These are phyloP conservation scores for Mycena alexandri DNA, from an alignment of 768 basidiomycete genomes.

Conservation along the genomic window DNA sequence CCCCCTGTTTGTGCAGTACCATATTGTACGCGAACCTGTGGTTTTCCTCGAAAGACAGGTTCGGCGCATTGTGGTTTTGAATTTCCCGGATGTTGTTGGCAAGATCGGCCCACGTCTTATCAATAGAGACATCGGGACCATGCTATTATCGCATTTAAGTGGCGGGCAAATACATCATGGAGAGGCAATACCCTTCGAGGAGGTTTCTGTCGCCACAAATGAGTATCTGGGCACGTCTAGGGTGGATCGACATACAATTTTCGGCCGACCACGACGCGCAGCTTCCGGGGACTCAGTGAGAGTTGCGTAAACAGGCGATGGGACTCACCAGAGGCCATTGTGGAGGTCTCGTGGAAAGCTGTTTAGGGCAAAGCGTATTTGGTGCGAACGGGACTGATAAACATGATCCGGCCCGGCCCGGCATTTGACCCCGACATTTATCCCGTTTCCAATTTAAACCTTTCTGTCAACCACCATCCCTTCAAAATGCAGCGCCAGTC, in stretches of 20 bases:
- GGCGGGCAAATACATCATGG: neutral
- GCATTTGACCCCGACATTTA: neutral
- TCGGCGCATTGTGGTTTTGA: slow-evolving; percentile 91
- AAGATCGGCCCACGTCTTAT: slow-evolving; percentile 87
- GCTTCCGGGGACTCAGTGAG: slow-evolving; percentile 36
- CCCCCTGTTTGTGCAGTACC: slow-evolving; percentile 88
- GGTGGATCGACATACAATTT: slow-evolving; percentile 57
- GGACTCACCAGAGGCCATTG: slow-evolving; percentile 31
- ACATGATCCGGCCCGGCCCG: slow-evolving; percentile 8
- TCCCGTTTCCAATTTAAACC: too few species aligned
- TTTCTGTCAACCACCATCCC: too few species aligned
- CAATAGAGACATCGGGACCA: slow-evolving; percentile 79
- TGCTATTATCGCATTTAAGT: slow-evolving; percentile 59
- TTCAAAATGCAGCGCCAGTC: slow-evolving; percentile 30
- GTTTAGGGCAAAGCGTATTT: slow-evolving; percentile 10
- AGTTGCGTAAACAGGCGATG: neutral
- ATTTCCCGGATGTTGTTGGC: slow-evolving; percentile 93
- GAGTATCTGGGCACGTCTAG: slow-evolving; percentile 14
- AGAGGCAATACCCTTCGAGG: slow-evolving; percentile 56
- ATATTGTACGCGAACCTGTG: slow-evolving; percentile 96
- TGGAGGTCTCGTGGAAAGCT: neutral
- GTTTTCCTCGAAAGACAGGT: slow-evolving; percentile 92
- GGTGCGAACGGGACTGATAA: neutral
- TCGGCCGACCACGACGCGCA: slow-evolving; percentile 55
- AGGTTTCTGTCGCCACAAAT: slow-evolving; percentile 52